These are phyloP conservation scores for Xylariaceae sp. DNA, from an alignment of 2,329 filamentous ascomycete genomes.

Conservation along the genomic window DNA sequence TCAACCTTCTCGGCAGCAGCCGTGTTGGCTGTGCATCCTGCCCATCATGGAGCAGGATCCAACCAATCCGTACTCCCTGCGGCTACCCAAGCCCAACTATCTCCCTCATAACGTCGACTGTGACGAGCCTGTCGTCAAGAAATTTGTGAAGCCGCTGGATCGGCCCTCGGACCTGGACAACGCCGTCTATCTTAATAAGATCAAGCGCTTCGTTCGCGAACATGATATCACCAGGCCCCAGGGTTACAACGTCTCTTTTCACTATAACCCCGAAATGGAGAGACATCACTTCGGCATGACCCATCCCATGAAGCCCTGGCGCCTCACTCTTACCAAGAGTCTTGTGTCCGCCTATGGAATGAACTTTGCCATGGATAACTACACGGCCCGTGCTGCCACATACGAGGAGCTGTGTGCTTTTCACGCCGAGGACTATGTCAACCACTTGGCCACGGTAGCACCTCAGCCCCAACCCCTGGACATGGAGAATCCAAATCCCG, in stretches of 20 bases:
- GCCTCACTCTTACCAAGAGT: slow-evolving; percentile 89
- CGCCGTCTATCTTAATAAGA: slow-evolving; percentile 53
- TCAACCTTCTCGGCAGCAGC: not conserved
- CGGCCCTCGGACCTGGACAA: slow-evolving; percentile 51
- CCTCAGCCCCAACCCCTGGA: slow-evolving; percentile 62
- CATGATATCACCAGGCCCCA: slow-evolving; percentile 74
- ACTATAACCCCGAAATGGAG: slow-evolving; percentile 92
- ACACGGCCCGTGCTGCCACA: slow-evolving; percentile 76
- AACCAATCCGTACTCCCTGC: slow-evolving; percentile 42
- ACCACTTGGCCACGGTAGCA: slow-evolving; percentile 73
- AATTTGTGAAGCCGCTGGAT: slow-evolving; percentile 48
- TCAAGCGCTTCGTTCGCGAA: slow-evolving; percentile 52
- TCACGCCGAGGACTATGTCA: slow-evolving; percentile 84
- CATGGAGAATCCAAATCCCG: slow-evolving; percentile 59
- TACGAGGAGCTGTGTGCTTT: slow-evolving; percentile 85
- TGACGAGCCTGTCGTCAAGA: slow-evolving; percentile 49
- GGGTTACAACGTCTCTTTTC: slow-evolving; percentile 90
- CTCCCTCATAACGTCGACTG: slow-evolving; percentile 51
- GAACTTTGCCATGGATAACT: slow-evolving; percentile 95
- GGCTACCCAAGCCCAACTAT: slow-evolving; percentile 57
- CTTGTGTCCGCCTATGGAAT: slow-evolving; percentile 93
- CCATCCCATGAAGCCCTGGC: slow-evolving; percentile 99
- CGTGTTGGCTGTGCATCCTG: not conserved
- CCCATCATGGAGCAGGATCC: slow-evolving; percentile 40
- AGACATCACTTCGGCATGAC: slow-evolving; percentile 95